Conservation (phyloP, 1,139 yeast genomes). For the Scheffersomyces segobiensis region DNA sequence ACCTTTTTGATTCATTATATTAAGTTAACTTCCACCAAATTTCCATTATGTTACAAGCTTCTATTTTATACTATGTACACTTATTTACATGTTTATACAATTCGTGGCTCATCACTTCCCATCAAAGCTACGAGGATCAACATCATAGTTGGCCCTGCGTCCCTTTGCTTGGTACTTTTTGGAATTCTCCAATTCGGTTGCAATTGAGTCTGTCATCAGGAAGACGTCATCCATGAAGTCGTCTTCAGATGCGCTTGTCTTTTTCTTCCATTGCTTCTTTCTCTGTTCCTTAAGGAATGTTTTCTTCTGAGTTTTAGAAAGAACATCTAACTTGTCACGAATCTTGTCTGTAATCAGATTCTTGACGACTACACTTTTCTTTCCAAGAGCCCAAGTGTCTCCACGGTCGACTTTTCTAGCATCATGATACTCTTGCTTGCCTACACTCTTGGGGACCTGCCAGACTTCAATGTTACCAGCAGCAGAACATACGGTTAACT, state of each 20-base stretch:
- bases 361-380: slow-evolving; percentile 57
- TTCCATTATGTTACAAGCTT: not conserved
- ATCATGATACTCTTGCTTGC: slow-evolving; percentile 79
- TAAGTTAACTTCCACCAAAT: not conserved
- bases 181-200: slow-evolving; percentile 34
- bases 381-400: slow-evolving; percentile 87
- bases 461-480: slow-evolving; percentile 81
- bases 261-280: slow-evolving; percentile 43
- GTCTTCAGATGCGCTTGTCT: slow-evolving; percentile 29
- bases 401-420: slow-evolving; percentile 83
- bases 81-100: not conserved
- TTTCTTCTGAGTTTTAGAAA: slow-evolving; percentile 43
- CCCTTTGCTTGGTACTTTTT: slow-evolving; percentile 36
- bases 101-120: slow-evolving; percentile 14
- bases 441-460: slow-evolving; percentile 81
- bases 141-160: slow-evolving; percentile 30
- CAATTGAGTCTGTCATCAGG: slow-evolving; percentile 36
- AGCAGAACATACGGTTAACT: slow-evolving; percentile 76
- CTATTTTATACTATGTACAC: not conserved
- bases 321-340: slow-evolving; percentile 35
- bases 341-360: slow-evolving; percentile 31
- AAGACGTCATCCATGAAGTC: slow-evolving; percentile 37
- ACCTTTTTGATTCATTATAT: too few species aligned
- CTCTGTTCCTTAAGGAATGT: slow-evolving; percentile 44
- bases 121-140: slow-evolving; percentile 17